These are phyloP conservation scores for Ophiocordyceps sinensis DNA, from an alignment of 2,329 filamentous ascomycete species.

Conservation along the genomic window DNA sequence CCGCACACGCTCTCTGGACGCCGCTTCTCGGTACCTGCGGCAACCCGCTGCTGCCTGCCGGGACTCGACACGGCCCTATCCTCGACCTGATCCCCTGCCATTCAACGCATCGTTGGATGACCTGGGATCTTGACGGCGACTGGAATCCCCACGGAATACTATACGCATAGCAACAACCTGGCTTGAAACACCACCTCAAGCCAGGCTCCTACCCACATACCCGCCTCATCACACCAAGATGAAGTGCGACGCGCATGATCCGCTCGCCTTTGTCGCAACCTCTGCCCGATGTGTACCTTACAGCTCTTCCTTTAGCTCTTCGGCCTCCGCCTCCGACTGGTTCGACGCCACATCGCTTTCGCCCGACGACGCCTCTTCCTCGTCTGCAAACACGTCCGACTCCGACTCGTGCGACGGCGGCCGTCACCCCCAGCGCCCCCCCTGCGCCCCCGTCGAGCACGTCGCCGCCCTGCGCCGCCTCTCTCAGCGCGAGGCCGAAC, in stretches of 20 bases:
- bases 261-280: slow-evolving; percentile 34
- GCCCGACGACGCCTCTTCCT: slow-evolving; percentile 50
- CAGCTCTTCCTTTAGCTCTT: slow-evolving; percentile 56
- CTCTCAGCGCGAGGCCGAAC: slow-evolving; percentile 19
- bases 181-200: slow-evolving; percentile 17
- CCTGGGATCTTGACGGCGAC: slow-evolving; percentile 36
- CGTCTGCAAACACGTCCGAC: slow-evolving; percentile 45
- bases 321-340: slow-evolving; percentile 67
- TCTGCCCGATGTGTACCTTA: slow-evolving; percentile 43
- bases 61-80: slow-evolving; percentile 20
- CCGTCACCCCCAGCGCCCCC: too few species aligned
- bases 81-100: too few species aligned
- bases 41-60: slow-evolving; percentile 20
- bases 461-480: slow-evolving; percentile 10
- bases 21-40: slow-evolving; percentile 21
- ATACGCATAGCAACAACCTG: slow-evolving; percentile 4
- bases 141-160: slow-evolving; percentile 21
- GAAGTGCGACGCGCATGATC: slow-evolving; percentile 38
- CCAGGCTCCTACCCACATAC: slow-evolving; percentile 10
- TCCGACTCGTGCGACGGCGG: slow-evolving; percentile 31
- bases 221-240: slow-evolving; percentile 33
- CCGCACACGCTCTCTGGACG: slow-evolving; percentile 19
- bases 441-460: slow-evolving; percentile 12
- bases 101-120: too few species aligned
- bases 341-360: slow-evolving; percentile 57